Evolutionary conservation across 257 asterid genomes (phyloP), one percentile per base, ranked within the genome.

Genomic region (Solanum stenotomum): DNA sequence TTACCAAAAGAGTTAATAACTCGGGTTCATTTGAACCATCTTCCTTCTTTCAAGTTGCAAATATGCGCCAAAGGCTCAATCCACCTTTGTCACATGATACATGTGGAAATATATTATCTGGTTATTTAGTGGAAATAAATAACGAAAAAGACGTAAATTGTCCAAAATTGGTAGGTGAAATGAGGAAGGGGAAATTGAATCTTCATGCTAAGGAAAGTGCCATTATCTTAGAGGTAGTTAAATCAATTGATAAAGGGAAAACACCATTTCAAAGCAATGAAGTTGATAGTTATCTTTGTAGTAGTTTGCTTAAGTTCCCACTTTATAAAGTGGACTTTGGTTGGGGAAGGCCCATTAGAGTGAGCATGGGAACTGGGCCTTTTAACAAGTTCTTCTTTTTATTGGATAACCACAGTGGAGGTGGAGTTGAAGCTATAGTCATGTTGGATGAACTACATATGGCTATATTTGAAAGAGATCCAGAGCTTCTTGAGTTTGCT

Each of bases 401-500:
- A 42, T 42, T 42, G 49, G 49, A 86, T 44, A 74, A 23, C 12
- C 82, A 74, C 6, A 34, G 7, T 15, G 68, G 27, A 15, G 70
- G 16, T 5, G 76, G 76, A 40, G 44, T 75, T 31, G 88, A 86
- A 34, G 85, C 22, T 2, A 13, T 44, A 38, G 75, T 75, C 15
- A 85, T 22, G n/a, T 18, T 40, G n/a, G 83, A 85, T 6, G 82
- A 85, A 33, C 65, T 42, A 68, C 0, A 37, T 1, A 10, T 68
- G 83, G 49, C 70, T 72, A 38, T 42, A 13, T 85, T 85, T 42
- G 82, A 85, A 40, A 65, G 82, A 25, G 20, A 85, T 42, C 13
- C 40, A 6, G 83, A 85, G 31, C 70, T 85, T 29, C 87, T 85
- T 9, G 82, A 44, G 42, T 42, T 70, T 85, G 88, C 81, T 5